Conservation (phyloP, 768 basidiomycete genomes). For the Kwoniella pini region DNA sequence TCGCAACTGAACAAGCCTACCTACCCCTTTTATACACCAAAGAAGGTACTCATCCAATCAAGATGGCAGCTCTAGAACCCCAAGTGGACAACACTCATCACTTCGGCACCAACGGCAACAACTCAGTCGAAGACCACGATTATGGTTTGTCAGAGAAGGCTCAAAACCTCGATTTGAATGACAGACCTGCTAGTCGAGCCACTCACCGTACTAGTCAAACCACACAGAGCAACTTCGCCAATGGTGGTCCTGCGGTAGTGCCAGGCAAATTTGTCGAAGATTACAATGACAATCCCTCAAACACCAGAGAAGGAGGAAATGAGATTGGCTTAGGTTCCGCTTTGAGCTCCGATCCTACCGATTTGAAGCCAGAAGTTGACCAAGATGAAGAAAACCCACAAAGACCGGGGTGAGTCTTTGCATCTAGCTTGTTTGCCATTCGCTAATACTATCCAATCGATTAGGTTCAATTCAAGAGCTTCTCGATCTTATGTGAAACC, state of each 20-base stretch:
- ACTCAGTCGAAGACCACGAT: conserved; percentile 13
- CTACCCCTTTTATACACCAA: conserved; percentile 22
- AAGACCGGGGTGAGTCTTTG: conserved; percentile 13
- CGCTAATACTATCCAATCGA: neutral
- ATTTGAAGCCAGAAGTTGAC: conserved; percentile 5
- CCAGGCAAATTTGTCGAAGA: conserved; percentile 7
- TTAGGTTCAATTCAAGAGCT: conserved; percentile 21
- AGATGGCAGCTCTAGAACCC: conserved; percentile 10
- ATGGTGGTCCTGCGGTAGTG: conserved; percentile 7
- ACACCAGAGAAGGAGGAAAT: neutral
- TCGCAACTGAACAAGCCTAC: conserved; percentile 13
- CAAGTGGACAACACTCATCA: conserved; percentile 2
- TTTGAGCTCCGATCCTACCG: conserved; percentile 7
- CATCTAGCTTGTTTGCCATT: neutral
- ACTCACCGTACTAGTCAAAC: conserved; percentile 14
- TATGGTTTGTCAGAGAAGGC: conserved; percentile 10
- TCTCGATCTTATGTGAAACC: conserved; percentile 43
- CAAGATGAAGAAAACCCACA: conserved; percentile 6
- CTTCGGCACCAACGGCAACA: neutral
- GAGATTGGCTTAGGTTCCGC: conserved; percentile 1
- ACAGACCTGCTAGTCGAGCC: conserved; percentile 11
- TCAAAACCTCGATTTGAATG: conserved; percentile 16
- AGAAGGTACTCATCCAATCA: conserved; percentile 20
- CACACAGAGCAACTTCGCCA: conserved; percentile 8
- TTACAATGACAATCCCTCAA: neutral